A percentile compares a stretch with the other conserved stretches of the same genome.
Evolutionary conservation across 2,329 filamentous ascomycete genomes (phyloP).

Genomic region (Colletotrichum gloeosporioides): DNA sequence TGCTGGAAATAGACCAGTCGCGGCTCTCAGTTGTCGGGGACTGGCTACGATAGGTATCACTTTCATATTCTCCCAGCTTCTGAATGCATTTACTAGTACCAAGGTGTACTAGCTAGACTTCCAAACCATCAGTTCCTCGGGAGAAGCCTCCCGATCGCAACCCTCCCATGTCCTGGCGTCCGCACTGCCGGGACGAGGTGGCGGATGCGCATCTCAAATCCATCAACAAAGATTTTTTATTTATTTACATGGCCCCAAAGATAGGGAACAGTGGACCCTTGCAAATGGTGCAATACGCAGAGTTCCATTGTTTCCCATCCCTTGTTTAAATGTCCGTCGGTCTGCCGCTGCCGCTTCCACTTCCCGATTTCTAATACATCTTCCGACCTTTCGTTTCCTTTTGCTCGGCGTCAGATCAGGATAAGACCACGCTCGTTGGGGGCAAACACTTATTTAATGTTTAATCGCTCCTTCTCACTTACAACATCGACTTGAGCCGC

Average conservation of each 20-base stretch:
- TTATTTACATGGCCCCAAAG: neutral
- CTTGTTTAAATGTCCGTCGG: neutral
- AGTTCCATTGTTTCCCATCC: neutral
- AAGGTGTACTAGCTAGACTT: neutral
- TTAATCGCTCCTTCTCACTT: neutral
- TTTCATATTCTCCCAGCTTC: neutral
- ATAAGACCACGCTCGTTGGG: neutral
- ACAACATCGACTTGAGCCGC: neutral
- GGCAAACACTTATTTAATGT: neutral
- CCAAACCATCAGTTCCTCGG: neutral
- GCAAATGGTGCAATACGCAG: slow-evolving; percentile 3
- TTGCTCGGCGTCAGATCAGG: neutral
- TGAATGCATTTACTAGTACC: neutral
- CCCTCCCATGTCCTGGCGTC: neutral
- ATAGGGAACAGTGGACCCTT: slow-evolving; percentile 3
- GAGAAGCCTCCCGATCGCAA: neutral
- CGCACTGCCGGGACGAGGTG: neutral
- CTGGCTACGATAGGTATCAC: neutral
- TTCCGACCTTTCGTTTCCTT: neutral
- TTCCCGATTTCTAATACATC: neutral
- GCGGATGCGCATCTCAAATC: neutral
- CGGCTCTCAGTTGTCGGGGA: neutral
- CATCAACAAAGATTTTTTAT: neutral
- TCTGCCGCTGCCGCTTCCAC: neutral
- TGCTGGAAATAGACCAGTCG: neutral